A percentile compares a stretch with the other conserved stretches of the same genome.
Conservation (phyloP, 164 flowering plant species). For the Sedum album region DNA sequence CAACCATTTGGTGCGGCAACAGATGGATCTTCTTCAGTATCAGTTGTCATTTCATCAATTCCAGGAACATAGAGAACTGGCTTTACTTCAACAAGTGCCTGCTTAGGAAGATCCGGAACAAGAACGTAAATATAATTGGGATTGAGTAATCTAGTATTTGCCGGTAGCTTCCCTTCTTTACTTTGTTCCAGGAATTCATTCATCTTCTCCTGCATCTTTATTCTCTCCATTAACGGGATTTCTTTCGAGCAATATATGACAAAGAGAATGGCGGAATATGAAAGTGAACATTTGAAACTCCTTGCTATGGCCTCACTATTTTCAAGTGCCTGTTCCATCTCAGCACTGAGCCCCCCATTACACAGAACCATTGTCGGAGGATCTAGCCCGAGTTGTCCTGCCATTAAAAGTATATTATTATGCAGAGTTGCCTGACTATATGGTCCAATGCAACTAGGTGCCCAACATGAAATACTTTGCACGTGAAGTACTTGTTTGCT, state of each 20-base stretch:
- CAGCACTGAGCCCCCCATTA: constrained; percentile 48
- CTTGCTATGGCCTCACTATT: constrained; percentile 89
- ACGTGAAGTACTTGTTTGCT: constrained; percentile 83
- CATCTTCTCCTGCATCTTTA: constrained; percentile 34
- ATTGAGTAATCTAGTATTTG: constrained; percentile 22
- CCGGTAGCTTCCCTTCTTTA: constrained; percentile 19
- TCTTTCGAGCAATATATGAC: constrained; percentile 59
- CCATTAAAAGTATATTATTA: constrained; percentile 74
- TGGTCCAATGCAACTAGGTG: constrained; percentile 99
- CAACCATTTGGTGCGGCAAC: constrained; percentile 19
- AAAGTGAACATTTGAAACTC: constrained; percentile 60
- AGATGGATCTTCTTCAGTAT: constrained; percentile 18
- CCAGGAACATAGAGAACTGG: constrained; percentile 57
- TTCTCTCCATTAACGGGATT: constrained; percentile 35
- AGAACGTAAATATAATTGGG: constrained; percentile 59
- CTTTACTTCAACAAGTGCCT: constrained; percentile 91
- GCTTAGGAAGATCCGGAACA: constrained; percentile 78
- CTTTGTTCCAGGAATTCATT: constrained; percentile 29
- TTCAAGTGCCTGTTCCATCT: constrained; percentile 68
- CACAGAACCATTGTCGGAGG: constrained; percentile 86
- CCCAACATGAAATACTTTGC: constrained; percentile 96
- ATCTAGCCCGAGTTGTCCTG: constrained; percentile 97
- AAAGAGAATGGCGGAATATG: constrained; percentile 57
- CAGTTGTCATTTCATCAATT: constrained; percentile 20
- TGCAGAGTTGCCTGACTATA: constrained; percentile 98